Evolutionary conservation across 2,329 filamentous ascomycete genomes (phyloP).

Genomic region (Aspergillus chevalieri): DNA sequence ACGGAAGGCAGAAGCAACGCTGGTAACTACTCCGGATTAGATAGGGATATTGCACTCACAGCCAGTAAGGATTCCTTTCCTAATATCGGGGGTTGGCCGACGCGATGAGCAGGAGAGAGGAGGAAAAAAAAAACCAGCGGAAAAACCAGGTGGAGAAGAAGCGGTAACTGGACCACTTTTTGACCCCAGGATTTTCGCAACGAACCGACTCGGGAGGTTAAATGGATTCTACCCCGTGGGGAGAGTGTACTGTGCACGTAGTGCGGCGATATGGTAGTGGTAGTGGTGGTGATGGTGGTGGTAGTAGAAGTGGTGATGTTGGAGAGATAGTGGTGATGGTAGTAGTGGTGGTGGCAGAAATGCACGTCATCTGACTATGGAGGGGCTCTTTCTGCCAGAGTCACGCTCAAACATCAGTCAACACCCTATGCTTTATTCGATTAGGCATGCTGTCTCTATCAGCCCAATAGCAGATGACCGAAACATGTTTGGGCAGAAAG

Average conservation of each 20-base stretch:
- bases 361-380: slow-evolving; percentile 1
- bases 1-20: neutral
- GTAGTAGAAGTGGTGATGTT: neutral
- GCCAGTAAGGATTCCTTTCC: neutral
- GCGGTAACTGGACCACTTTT: neutral
- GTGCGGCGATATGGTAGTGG: neutral
- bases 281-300: neutral
- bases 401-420: neutral
- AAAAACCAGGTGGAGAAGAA: neutral
- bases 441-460: neutral
- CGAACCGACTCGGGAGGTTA: slow-evolving; percentile 5
- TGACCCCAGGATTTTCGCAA: slow-evolving; percentile 2
- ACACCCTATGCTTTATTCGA: neutral
- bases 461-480: neutral
- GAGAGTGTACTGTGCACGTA: neutral
- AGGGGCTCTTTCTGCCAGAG: neutral
- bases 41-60: no score
- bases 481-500: neutral
- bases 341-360: no score
- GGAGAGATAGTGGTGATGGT: neutral
- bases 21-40: neutral
- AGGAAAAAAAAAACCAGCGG: neutral
- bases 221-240: slow-evolving; percentile 11
- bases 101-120: neutral
- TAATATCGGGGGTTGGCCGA: neutral